Evolutionary conservation across 164 flowering plant genomes (phyloP).

Genomic region (Brasenia schreberi): DNA sequence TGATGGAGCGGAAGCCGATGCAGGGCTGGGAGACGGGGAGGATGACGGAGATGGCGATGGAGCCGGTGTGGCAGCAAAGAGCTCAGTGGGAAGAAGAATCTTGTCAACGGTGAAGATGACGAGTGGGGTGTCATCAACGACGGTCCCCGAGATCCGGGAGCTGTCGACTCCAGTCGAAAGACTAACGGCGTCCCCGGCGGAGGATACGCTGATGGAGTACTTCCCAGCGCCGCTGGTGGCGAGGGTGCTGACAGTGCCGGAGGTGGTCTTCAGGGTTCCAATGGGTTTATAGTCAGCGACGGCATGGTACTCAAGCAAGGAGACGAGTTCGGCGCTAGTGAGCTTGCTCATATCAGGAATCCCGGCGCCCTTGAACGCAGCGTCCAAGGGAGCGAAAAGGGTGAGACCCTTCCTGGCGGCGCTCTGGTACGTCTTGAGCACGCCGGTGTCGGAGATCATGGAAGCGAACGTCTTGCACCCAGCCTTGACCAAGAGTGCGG

Average conservation of each 20-base stretch:
- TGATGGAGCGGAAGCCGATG: slow-evolving; percentile 20
- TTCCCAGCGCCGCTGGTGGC: slow-evolving; percentile 73
- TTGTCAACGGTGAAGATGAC: slow-evolving; percentile 57
- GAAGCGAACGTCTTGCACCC: slow-evolving; percentile 77
- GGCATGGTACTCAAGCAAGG: slow-evolving; percentile 66
- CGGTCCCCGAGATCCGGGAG: slow-evolving; percentile 52
- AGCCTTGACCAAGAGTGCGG: slow-evolving; percentile 58
- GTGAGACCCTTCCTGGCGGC: slow-evolving; percentile 61
- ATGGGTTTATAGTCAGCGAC: slow-evolving; percentile 34
- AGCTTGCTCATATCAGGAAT: slow-evolving; percentile 60
- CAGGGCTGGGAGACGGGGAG: slow-evolving; percentile 27
- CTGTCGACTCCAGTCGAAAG: slow-evolving; percentile 62
- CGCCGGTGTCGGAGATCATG: slow-evolving; percentile 42
- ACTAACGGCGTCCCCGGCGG: slow-evolving; percentile 64
- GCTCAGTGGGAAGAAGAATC: slow-evolving; percentile 59
- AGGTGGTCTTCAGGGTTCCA: slow-evolving; percentile 51
- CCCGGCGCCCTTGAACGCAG: slow-evolving; percentile 52
- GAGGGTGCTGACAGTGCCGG: slow-evolving; percentile 36
- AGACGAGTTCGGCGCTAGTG: slow-evolving; percentile 49
- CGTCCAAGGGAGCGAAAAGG: slow-evolving; percentile 75
- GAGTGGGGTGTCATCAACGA: slow-evolving; percentile 59
- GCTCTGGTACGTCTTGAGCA: slow-evolving; percentile 40
- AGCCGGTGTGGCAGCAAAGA: slow-evolving; percentile 56
- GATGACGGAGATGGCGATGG: slow-evolving; percentile 61
- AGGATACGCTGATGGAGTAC: slow-evolving; percentile 27